These are phyloP conservation scores for Geoglossum glabrum DNA, from an alignment of 495 filamentous ascomycete species.

Conservation along the genomic window DNA sequence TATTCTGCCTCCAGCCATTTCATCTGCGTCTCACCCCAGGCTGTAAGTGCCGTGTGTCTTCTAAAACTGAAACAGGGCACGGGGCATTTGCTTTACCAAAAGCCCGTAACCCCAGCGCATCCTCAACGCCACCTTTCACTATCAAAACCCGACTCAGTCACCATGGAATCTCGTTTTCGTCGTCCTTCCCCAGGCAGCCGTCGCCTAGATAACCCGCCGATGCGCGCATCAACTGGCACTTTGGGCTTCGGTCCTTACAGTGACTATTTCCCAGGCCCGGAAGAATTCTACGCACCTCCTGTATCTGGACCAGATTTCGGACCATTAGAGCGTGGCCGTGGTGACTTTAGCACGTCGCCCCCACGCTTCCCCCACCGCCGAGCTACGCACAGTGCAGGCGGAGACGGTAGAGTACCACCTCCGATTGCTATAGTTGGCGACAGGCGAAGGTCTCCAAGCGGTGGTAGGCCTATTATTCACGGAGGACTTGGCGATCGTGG, in stretches of 20 bases:
- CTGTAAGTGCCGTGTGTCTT: too few relatives aligned
- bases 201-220: conserved; percentile 22
- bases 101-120: background rate
- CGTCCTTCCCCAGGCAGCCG: conserved; percentile 21
- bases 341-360: background rate
- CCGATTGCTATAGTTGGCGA: background rate
- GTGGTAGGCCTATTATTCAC: conserved; percentile 1
- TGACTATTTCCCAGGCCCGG: conserved; percentile 17
- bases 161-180: background rate
- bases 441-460: background rate
- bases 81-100: background rate
- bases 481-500: conserved; percentile 1
- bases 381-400: background rate
- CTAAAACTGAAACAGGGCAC: background rate
- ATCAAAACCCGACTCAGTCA: background rate
- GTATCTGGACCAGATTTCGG: background rate
- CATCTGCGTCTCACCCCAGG: too few relatives aligned
- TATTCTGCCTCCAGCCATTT: too few relatives aligned
- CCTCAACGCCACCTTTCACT: background rate
- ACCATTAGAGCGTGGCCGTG: background rate
- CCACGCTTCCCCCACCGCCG: background rate
- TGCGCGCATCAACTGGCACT: conserved; percentile 29
- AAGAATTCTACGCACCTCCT: conserved; percentile 13
- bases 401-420: background rate
- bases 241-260: conserved; percentile 21